These are phyloP conservation scores for Byssoonygena ceratinophila DNA, from an alignment of 2,329 filamentous ascomycete genomes.

Conservation along the genomic window DNA sequence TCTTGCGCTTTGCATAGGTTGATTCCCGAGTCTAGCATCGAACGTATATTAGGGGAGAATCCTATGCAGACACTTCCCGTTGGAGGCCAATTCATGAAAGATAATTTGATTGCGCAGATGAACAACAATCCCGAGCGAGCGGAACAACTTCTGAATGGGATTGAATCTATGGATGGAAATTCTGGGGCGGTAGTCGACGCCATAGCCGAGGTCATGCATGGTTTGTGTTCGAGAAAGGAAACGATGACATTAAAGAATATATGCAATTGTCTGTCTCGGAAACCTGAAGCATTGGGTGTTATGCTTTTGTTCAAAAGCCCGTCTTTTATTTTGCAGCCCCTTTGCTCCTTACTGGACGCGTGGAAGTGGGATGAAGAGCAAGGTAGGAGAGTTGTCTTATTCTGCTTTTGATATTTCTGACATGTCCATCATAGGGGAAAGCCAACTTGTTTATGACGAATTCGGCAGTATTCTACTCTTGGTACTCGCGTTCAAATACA, in stretches of 20 bases:
- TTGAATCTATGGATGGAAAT: constrained; percentile 87
- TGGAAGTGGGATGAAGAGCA: constrained; percentile 57
- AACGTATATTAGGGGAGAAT: constrained; percentile 70
- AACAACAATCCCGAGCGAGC: constrained; percentile 63
- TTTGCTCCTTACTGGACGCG: constrained; percentile 50
- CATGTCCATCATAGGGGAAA: constrained; percentile 38
- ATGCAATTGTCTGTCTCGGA: constrained; percentile 48
- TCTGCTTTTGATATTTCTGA: constrained; percentile 10
- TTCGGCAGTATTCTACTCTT: constrained; percentile 53
- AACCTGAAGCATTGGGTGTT: constrained; percentile 47
- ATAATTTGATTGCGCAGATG: constrained; percentile 67
- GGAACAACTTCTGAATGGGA: constrained; percentile 64
- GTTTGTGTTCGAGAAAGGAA: constrained; percentile 49
- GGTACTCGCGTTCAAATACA: constrained; percentile 47
- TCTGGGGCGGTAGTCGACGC: constrained; percentile 75
- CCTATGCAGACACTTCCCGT: constrained; percentile 68
- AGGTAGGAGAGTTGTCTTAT: constrained; percentile 26
- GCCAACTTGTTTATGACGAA: constrained; percentile 56
- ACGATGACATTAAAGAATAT: constrained; percentile 53
- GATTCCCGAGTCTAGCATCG: constrained; percentile 66
- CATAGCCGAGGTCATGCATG: constrained; percentile 53
- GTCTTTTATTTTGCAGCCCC: constrained; percentile 45
- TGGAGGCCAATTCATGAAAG: constrained; percentile 64
- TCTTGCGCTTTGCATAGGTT: constrained; percentile 80
- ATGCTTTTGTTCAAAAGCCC: constrained; percentile 52